These are phyloP conservation scores for Leccinum truebloodii DNA, from an alignment of 768 basidiomycete species.

Conservation along the genomic window DNA sequence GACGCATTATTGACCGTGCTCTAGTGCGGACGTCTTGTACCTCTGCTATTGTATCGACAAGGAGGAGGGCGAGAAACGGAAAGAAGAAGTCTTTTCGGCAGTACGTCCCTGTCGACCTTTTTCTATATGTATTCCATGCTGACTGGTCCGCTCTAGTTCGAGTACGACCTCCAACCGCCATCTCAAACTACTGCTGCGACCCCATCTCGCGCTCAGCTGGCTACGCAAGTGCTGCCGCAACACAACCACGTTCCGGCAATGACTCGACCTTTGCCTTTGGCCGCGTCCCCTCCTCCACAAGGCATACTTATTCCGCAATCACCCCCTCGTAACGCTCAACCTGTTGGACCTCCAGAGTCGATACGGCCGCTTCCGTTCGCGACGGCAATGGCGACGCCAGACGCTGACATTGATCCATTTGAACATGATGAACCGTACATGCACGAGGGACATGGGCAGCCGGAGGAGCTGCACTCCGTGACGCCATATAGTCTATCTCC, in stretches of 20 bases:
- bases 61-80: conserved; percentile 50
- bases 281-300: conserved; percentile 15
- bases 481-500: conserved; percentile 33
- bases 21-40: conserved; percentile 63
- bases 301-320: conserved; percentile 13
- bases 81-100: conserved; percentile 54
- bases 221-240: conserved; percentile 12
- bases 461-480: conserved; percentile 15
- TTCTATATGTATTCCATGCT: conserved; percentile 3
- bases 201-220: conserved; percentile 17
- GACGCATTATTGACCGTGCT: conserved; percentile 1
- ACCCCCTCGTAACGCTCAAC: conserved; percentile 6
- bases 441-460: conserved; percentile 18
- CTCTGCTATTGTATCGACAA: conserved; percentile 69
- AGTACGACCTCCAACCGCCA: conserved; percentile 37
- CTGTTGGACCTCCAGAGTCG: conserved; percentile 12
- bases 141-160: conserved; percentile 34
- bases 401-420: conserved; percentile 36
- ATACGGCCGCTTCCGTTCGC: conserved; percentile 18
- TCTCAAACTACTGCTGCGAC: conserved; percentile 13
- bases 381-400: conserved; percentile 16
- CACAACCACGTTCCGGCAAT: conserved; percentile 8
- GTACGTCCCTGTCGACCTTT: conserved; percentile 37
- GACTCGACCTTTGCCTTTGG: conserved; percentile 9
- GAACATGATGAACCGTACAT: conserved; percentile 30